Evolutionary conservation across 208 protist genomes (phyloP).

Genomic region (Trypanosomatidae sp.): DNA sequence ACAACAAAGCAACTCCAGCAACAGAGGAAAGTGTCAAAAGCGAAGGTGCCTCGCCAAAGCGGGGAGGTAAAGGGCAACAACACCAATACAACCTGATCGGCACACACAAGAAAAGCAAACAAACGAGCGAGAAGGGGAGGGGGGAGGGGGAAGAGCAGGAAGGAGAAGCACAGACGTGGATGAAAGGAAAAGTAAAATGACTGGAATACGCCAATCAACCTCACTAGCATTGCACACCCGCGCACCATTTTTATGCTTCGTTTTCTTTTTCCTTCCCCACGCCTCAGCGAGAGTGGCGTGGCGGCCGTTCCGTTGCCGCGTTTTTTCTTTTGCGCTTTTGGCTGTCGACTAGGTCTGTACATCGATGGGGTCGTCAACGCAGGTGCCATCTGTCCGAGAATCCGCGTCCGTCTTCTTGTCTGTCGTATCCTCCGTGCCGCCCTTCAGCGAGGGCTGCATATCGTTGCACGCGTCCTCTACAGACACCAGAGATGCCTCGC

Average conservation of each 20-base stretch:
- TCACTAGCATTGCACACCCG: neutral
- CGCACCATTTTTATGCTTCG: neutral
- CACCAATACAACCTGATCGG: neutral
- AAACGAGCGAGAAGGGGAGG: neutral
- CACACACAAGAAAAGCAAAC: neutral
- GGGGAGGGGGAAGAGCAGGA: neutral
- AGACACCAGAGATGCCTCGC: constrained; percentile 23
- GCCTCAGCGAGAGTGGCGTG: neutral
- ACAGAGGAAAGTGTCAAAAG: neutral
- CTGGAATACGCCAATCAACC: neutral
- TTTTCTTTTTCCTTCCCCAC: neutral
- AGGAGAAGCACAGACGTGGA: neutral
- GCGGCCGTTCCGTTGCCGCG: neutral
- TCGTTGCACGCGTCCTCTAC: constrained; percentile 24
- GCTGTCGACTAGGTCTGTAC: neutral
- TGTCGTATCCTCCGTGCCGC: neutral
- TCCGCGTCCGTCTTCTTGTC: neutral
- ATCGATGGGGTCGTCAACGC: neutral
- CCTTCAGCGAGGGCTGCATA: constrained; percentile 6
- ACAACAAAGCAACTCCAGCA: neutral
- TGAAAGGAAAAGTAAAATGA: constrained; percentile 1
- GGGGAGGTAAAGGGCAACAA: neutral
- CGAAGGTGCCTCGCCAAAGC: neutral
- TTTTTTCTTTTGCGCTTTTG: neutral
- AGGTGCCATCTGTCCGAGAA: neutral